phyloP scores from a whole-genome alignment of 305 asterid genomes.

The Rubia peregrina region DNA sequence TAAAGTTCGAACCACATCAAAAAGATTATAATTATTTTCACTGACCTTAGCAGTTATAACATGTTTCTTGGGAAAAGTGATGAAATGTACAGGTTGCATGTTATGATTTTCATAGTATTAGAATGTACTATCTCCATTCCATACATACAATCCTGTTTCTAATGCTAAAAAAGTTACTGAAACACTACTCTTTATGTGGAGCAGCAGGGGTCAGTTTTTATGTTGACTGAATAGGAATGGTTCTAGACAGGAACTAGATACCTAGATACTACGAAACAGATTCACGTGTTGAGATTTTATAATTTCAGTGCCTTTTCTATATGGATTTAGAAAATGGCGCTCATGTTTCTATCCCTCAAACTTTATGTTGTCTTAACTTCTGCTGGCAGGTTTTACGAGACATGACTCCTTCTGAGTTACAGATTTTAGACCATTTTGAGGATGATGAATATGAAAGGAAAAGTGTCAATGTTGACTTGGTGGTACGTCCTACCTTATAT shows the following conservation, averaged over 20 bases:
- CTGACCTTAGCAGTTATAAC: neutral
- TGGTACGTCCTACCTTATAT: constrained; percentile 30
- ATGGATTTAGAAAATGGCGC: neutral
- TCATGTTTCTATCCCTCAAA: neutral
- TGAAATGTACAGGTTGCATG: neutral
- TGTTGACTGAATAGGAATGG: neutral
- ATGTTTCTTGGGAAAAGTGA: neutral
- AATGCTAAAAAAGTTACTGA: too few species aligned
- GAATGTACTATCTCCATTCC: too few species aligned
- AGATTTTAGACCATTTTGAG: constrained; percentile 71
- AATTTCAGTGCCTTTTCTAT: neutral
- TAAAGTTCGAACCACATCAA: neutral
- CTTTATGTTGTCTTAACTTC: neutral
- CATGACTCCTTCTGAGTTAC: constrained; percentile 59
- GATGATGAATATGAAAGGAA: constrained; percentile 72
- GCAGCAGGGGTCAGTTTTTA: too few species aligned
- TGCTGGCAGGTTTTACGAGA: constrained; percentile 55
- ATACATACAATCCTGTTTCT: too few species aligned
- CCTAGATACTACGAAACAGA: neutral
- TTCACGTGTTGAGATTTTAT: neutral
- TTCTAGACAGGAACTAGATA: neutral
- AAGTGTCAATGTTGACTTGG: constrained; percentile 43
- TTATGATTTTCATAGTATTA: neutral
- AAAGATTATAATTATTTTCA: neutral
- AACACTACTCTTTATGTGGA: too few species aligned